These are phyloP conservation scores for Fraxinus pennsylvanica DNA, from an alignment of 257 asterid genomes.

Conservation along the genomic window DNA sequence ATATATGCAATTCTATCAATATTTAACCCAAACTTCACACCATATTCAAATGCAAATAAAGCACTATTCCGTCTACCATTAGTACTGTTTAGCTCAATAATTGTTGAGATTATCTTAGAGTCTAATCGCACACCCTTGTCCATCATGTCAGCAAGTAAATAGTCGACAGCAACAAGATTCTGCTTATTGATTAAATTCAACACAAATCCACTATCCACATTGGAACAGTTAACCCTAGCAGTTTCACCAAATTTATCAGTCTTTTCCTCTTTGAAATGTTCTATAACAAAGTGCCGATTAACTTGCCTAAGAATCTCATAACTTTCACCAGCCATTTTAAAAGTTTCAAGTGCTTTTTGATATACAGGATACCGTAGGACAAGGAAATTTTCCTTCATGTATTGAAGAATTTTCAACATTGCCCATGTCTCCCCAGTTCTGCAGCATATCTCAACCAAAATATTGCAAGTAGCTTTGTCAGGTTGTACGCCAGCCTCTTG, in stretches of 20 bases:
- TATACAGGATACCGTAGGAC: constrained; percentile 75
- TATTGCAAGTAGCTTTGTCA: constrained; percentile 91
- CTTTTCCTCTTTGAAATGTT: constrained; percentile 26
- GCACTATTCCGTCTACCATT: constrained; percentile 54
- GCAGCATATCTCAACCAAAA: constrained; percentile 70
- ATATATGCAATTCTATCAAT: constrained; percentile 60
- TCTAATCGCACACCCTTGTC: constrained; percentile 43
- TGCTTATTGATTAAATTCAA: constrained; percentile 49
- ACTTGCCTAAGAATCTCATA: constrained; percentile 66
- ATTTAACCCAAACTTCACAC: constrained; percentile 47
- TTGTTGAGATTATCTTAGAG: constrained; percentile 45
- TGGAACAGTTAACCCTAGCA: constrained; percentile 21
- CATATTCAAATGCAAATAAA: constrained; percentile 54
- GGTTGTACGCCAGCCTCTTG: constrained; percentile 83
- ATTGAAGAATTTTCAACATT: constrained; percentile 62
- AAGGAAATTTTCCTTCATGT: constrained; percentile 73
- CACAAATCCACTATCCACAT: constrained; percentile 42
- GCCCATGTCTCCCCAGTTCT: constrained; percentile 53
- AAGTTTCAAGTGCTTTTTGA: constrained; percentile 54
- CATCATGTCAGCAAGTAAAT: constrained; percentile 51
- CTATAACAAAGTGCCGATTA: constrained; percentile 58
- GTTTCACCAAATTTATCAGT: constrained; percentile 14
- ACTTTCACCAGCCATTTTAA: constrained; percentile 50
- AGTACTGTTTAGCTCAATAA: constrained; percentile 55
- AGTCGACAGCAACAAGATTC: constrained; percentile 67